Percentiles rank a stretch among this genome's conserved stretches.
phyloP scores from a whole-genome alignment of 2,329 filamentous ascomycete genomes.

The Clarireedia monteithiana region DNA sequence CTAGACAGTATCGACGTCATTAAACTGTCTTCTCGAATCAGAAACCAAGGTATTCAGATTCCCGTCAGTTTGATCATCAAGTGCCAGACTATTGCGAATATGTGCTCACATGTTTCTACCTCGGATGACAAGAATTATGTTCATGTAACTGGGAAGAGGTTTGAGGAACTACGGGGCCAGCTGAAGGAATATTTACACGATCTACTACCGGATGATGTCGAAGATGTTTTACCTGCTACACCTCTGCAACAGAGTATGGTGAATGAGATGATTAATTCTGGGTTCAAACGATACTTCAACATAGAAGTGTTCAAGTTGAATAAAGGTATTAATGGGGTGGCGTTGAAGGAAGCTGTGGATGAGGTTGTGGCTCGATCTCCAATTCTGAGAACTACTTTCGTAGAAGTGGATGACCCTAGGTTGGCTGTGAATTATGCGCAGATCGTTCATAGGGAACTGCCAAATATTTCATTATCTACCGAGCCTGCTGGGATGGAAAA shows the following conservation, averaged over 20 bases:
- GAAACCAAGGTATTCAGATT: conserved; percentile 49
- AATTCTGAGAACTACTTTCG: conserved; percentile 69
- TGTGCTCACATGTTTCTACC: conserved; percentile 34
- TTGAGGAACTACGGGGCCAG: conserved; percentile 25
- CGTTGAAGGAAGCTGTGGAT: conserved; percentile 54
- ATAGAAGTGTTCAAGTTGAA: conserved; percentile 65
- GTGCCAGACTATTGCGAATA: conserved; percentile 56
- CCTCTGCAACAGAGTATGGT: conserved; percentile 84
- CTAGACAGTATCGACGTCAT: conserved; percentile 91
- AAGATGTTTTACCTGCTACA: conserved; percentile 64
- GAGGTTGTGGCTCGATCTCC: conserved; percentile 52
- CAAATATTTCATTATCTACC: not conserved
- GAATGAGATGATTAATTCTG: conserved; percentile 69
- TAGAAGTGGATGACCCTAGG: conserved; percentile 53
- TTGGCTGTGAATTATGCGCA: conserved; percentile 50
- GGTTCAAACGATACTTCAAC: conserved; percentile 75
- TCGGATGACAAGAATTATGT: conserved; percentile 5
- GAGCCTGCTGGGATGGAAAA: not conserved
- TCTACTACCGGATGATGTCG: conserved; percentile 36
- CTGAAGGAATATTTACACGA: conserved; percentile 34
- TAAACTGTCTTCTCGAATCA: conserved; percentile 68
- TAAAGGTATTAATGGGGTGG: conserved; percentile 43
- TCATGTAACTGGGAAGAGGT: conserved; percentile 9
- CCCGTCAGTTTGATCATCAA: conserved; percentile 73
- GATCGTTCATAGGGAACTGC: conserved; percentile 33